Evolutionary conservation across 179 eudicot genomes (phyloP).

Genomic region (Amaranthus tricolor): DNA sequence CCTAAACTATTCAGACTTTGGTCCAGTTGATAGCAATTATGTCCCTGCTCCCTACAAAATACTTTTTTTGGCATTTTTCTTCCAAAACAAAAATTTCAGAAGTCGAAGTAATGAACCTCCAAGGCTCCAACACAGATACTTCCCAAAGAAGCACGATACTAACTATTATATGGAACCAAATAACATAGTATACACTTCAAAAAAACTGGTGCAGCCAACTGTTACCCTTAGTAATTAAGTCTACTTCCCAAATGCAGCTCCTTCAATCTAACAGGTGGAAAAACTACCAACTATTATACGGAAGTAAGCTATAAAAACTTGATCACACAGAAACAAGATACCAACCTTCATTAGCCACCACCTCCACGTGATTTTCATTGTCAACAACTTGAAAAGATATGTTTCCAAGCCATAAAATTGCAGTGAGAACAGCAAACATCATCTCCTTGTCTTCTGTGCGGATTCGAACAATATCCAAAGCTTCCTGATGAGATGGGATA

Average conservation of each 20-base stretch:
- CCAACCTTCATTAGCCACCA: conserved; percentile 77
- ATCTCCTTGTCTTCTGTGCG: conserved; percentile 63
- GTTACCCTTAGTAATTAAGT: background rate
- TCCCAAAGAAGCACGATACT: no score
- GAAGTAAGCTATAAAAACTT: background rate
- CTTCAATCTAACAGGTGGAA: background rate
- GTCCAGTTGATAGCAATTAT: no score
- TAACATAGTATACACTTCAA: background rate
- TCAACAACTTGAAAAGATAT: conserved; percentile 66
- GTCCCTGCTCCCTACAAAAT: no score
- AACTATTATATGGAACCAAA: background rate
- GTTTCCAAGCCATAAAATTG: conserved; percentile 93
- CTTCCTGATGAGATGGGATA: conserved; percentile 49
- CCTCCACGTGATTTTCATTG: conserved; percentile 67
- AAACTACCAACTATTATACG: background rate
- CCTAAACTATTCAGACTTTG: background rate
- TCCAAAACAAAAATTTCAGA: no score
- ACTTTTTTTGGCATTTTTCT: background rate
- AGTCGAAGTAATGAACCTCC: no score
- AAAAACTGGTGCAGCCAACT: background rate
- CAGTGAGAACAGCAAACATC: conserved; percentile 70
- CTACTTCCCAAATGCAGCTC: conserved; percentile 8
- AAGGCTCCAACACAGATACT: no score
- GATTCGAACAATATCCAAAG: conserved; percentile 58
- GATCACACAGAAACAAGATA: conserved; percentile 12